Base-by-base conservation (phyloP, 2,329 filamentous ascomycete species). In the Venturiaceae sp. region DNA sequence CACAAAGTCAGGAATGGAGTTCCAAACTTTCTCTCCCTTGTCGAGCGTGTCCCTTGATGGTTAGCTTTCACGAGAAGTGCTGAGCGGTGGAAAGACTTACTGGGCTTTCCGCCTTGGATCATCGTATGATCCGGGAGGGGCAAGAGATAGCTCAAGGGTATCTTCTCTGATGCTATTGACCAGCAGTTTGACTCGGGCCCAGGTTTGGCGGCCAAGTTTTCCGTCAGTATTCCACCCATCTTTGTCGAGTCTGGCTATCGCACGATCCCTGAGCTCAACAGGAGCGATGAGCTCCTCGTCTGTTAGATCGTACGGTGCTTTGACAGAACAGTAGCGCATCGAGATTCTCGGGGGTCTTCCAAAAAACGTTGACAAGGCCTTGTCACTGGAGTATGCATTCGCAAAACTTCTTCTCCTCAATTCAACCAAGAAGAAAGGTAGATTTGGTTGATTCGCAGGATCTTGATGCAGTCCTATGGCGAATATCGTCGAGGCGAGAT, bases 61-160 rank as follows among this genome's bases (percentile, higher is more conserved):
- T 37, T 8, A 53, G 34, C 23, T 19, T 13, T 8, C 44, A 50
- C 11, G 21, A 30, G 7, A 3, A 23, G 3, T 30, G 13, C n/a
- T 21, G 8, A n/a, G 11, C 3, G 14, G 28, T n/a, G 32, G n/a
- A 21, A 13, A 28, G n/a, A 53, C 52, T 53, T 19, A 53, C 52
- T 34, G 34, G 7, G 52, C 52, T 32, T 53, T 53, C 19, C 23
- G 23, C 23, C 32, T 53, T 11, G 34, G 30, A 19, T 53, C 52
- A 16, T 50, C 26, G 14, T 37, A 53, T 23, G 32, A 53, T 34
- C 34, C 52, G 50, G 55, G 72, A 11, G 68, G 63, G 3, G 77
- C 77, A 0, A 84, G 67, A 0, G 81, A 80, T 23, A 84, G 72
- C 61, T 84, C 80, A 4, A 85, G 72, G 4, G 85, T 77, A 53